Base-by-base conservation (phyloP, 2,329 filamentous ascomycete genomes). In the Metarhizium humberi region DNA sequence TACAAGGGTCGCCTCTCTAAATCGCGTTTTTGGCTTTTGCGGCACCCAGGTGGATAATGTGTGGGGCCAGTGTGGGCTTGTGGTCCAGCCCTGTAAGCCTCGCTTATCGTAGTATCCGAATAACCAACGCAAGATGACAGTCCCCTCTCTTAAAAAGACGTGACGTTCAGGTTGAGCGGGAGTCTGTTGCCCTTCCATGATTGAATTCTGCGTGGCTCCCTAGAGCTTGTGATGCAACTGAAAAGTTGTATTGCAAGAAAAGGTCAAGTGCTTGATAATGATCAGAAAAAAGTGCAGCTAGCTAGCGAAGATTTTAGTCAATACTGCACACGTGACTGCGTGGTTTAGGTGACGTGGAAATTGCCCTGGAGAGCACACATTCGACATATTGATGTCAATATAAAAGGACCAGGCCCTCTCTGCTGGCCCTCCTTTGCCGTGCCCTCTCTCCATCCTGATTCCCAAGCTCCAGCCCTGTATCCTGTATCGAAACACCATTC, bases 101-200 rank as follows among this genome's bases (percentile, higher is more conserved):
- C 20, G 42, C 51, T 55, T 16, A 40, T 52, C 42, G 43, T 38
- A 45, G 51, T 54, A 56, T 56, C 55, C 55, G 7, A 56, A 56
- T 11, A 56, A 14, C 45, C 51, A 54, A 36, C 55, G 51, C 38
- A 54, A 16, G 48, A 51, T 29, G 10, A 54, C 51, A 38, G 51
- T 56, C 54, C 50, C 50, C 51, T 56, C 51, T 50, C 36, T 56
- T 29, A 56, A 32, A 20, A 51, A 51, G 34, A 51, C 55, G 13
- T 54, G 55, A 43, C 46, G 51, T 32, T 54, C 38, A 38, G 51
- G 51, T 50, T 56, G 14, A 43, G 40, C 40, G 5, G 40, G 14
- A 43, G 40, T 16, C 13, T 14, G 47, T 25, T 54, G 29, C 38
- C 36, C 51, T n/a, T 54, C n/a, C 47, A 56, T 54, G 34, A 46